These are phyloP conservation scores for Malassezia brasiliensis DNA, from an alignment of 1,284 basidiomycete species.

Conservation along the genomic window DNA sequence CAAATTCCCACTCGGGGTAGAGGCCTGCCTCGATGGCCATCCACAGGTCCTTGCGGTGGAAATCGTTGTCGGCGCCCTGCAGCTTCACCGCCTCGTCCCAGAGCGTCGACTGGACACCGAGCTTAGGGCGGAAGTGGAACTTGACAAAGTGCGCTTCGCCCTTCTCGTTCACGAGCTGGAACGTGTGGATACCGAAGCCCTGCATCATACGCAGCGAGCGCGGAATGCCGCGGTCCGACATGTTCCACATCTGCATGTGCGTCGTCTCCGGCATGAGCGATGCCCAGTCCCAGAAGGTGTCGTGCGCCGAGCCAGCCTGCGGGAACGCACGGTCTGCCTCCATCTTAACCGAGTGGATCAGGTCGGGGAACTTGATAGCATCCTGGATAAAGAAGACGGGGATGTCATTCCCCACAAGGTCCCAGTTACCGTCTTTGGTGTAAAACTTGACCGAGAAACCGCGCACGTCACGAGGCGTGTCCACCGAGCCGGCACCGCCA, in stretches of 20 bases:
- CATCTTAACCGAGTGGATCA: constrained; percentile 90
- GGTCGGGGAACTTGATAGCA: constrained; percentile 55
- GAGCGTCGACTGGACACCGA: constrained; percentile 44
- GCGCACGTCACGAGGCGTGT: constrained; percentile 82
- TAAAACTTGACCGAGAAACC: constrained; percentile 84
- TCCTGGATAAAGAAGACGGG: constrained; percentile 49
- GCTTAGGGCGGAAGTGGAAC: constrained; percentile 65
- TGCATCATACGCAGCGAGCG: constrained; percentile 55
- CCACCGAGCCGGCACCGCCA: constrained; percentile 59
- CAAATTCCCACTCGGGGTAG: constrained; percentile 41
- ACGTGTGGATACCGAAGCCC: constrained; percentile 81
- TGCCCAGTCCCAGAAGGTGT: constrained; percentile 64
- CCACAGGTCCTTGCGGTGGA: constrained; percentile 45
- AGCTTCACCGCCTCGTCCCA: constrained; percentile 46
- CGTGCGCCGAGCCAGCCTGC: constrained; percentile 55
- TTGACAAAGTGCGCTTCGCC: constrained; percentile 70
- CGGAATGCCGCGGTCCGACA: constrained; percentile 73
- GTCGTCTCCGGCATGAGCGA: constrained; percentile 18
- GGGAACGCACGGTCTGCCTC: constrained; percentile 58
- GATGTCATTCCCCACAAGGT: constrained; percentile 31
- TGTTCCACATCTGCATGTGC: constrained; percentile 17
- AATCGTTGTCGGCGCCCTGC: constrained; percentile 50
- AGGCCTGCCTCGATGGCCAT: constrained; percentile 35
- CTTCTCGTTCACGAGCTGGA: constrained; percentile 72
- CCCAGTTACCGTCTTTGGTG: constrained; percentile 62